phyloP scores from a whole-genome alignment of 2,329 filamentous ascomycete genomes.

The Fonsecaea erecta region DNA sequence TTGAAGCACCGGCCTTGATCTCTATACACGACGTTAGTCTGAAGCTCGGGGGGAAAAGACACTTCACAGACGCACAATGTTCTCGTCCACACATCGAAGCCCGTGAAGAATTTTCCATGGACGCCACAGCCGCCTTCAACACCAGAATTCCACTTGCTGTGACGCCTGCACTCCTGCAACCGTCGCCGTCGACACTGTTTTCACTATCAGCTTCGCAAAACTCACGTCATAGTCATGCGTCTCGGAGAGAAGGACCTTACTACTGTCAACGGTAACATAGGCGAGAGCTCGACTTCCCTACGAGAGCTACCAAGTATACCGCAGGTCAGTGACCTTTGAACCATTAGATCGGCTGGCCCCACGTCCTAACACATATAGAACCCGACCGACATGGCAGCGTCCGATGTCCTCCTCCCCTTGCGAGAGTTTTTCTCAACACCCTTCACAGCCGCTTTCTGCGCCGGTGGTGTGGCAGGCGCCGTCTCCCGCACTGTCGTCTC shows the following conservation, averaged over 20 bases:
- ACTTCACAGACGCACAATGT: slow-evolving; percentile 24
- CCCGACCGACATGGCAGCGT: slow-evolving; percentile 31
- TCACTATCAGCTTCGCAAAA: slow-evolving; percentile 6
- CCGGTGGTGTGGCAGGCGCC: slow-evolving; percentile 89
- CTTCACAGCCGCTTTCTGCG: slow-evolving; percentile 88
- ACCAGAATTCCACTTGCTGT: slow-evolving; percentile 23
- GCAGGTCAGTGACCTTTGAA: slow-evolving; percentile 30
- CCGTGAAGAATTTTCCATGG: slow-evolving; percentile 35
- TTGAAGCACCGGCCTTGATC: slow-evolving; percentile 3
- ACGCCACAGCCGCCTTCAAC: slow-evolving; percentile 25
- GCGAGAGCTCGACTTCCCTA: slow-evolving; percentile 30
- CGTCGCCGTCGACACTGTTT: slow-evolving; percentile 5
- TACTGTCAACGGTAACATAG: slow-evolving; percentile 32
- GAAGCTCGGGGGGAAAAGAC: slow-evolving; percentile 6
- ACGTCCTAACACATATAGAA: slow-evolving; percentile 25
- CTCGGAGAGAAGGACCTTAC: slow-evolving; percentile 35
- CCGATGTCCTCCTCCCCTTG: slow-evolving; percentile 37
- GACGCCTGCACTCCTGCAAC: slow-evolving; percentile 17
- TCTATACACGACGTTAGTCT: not conserved
- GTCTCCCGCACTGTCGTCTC: slow-evolving; percentile 98
- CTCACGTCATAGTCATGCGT: slow-evolving; percentile 28
- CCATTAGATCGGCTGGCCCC: slow-evolving; percentile 11
- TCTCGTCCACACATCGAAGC: slow-evolving; percentile 16
- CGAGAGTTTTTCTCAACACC: slow-evolving; percentile 71
- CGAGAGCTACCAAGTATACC: slow-evolving; percentile 31